Evolutionary conservation across 1,139 yeast genomes (phyloP).

Genomic region (Pneumocystis oryctolagi): DNA sequence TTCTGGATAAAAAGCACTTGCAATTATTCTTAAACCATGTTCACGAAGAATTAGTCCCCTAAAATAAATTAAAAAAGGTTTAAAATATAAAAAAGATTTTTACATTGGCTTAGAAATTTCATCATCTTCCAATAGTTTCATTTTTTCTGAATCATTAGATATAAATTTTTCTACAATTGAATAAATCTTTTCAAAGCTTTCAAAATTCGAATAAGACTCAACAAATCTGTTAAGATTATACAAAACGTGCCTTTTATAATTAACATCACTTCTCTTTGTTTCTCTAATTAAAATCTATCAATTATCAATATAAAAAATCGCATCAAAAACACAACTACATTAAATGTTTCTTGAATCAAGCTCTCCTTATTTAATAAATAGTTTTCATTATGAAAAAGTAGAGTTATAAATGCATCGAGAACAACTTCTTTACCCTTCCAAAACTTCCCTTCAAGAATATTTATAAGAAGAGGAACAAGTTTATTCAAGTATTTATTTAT

Average conservation of each 20-base stretch:
- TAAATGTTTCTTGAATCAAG: background rate
- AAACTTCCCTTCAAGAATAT: constrained; percentile 59
- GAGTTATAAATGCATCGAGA: constrained; percentile 51
- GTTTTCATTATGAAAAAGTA: constrained; percentile 20
- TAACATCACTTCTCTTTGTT: constrained; percentile 50
- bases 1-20: background rate
- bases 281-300: constrained; percentile 41
- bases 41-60: background rate
- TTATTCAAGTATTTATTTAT: constrained; percentile 18
- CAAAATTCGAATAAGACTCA: background rate
- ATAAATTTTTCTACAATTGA: constrained; percentile 4
- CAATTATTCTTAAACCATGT: background rate
- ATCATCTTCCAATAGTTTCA: constrained; percentile 2
- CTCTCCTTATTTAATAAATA: constrained; percentile 12
- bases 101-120: background rate
- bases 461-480: constrained; percentile 42
- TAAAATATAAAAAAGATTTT: background rate
- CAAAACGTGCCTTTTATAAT: constrained; percentile 34
- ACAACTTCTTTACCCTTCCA: constrained; percentile 81
- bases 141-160: constrained; percentile 1
- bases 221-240: constrained; percentile 10
- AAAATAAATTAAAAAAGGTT: background rate
- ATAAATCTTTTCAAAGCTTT: constrained; percentile 1
- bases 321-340: constrained; percentile 14
- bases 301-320: constrained; percentile 26